These are phyloP conservation scores for Penicillium pulvis DNA, from an alignment of 495 filamentous ascomycete genomes.

Conservation along the genomic window DNA sequence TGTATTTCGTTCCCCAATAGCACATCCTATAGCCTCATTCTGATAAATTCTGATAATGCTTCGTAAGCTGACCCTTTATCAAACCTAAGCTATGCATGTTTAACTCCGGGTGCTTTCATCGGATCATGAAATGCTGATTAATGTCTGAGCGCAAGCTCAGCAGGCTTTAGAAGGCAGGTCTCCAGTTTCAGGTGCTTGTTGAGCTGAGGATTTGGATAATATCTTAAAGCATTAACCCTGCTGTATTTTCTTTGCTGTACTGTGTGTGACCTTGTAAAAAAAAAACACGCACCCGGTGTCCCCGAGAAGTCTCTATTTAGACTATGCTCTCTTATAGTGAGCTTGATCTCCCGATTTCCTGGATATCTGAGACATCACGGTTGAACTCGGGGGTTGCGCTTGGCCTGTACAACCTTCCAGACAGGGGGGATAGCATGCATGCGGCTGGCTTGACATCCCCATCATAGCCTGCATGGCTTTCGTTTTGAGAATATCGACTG, in stretches of 20 bases:
- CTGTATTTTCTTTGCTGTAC: constrained; percentile 7
- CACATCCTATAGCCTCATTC: neutral
- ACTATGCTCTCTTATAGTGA: neutral
- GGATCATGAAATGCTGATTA: neutral
- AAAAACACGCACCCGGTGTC: constrained; percentile 3
- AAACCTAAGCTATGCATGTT: constrained; percentile 13
- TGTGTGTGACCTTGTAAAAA: constrained; percentile 11
- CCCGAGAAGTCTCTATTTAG: neutral
- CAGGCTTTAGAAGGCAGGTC: neutral
- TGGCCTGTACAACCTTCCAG: constrained; percentile 6
- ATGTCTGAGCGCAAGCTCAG: neutral
- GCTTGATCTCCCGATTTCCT: neutral
- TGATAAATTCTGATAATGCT: neutral
- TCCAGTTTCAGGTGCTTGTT: neutral
- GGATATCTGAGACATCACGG: constrained; percentile 18
- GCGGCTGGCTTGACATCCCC: neutral
- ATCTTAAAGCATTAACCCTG: constrained; percentile 5
- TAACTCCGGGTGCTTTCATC: neutral
- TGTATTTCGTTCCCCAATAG: neutral
- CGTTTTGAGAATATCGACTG: neutral
- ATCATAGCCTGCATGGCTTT: neutral
- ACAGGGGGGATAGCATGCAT: constrained; percentile 10
- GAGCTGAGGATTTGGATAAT: neutral
- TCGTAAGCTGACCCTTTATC: neutral
- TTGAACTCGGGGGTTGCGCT: constrained; percentile 7